Base-by-base conservation (phyloP, 108 stramenopile genomes). In the Cyclostephanos invisitatus region DNA sequence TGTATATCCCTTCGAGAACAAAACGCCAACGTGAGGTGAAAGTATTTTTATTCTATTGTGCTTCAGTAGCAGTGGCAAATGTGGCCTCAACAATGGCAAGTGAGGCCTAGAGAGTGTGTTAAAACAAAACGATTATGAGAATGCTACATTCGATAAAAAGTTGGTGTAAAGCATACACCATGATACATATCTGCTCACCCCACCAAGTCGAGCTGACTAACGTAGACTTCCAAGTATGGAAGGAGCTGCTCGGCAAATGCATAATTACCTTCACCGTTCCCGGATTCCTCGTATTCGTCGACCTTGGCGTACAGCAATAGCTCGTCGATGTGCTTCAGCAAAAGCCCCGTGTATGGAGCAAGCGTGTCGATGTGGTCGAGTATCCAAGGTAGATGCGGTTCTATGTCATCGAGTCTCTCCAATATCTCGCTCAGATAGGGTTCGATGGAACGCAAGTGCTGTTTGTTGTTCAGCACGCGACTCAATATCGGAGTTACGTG, bases 321-420 rank as follows among this genome's bases (percentile, higher is more conserved):
- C 36, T 83, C 84, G 62, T 91, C 91, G 49, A 91, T 86, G 40
- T 89, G 88, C 37, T 85, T 79, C 21, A 91, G 72, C 25, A 91
- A 64, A 15, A 84, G 48, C 28, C 91, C 88, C 2, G 82, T 85
- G 71, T 91, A 87, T 2, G 91, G 91, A n/a, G 91, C 91, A 38
- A 91, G 68, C 5, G 64, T 73, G 64, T 91, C 88, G 32, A 91
- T 78, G 66, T 91, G 77, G 28, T 89, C 79, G 36, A 91, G 68
- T 12, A 91, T 86, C 88, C 88, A 91, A 22, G 85, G 85, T 27
- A 91, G 53, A 73, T 89, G 88, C 6, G 88, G 91, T 65, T 89
- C 88, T 47, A 91, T 89, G 38, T 87, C 87, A 67, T 88, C 84
- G 55, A 87, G 85, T 54, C 87, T 78, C 50, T 86, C 85, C 38